Evolutionary conservation across 495 filamentous ascomycete species (phyloP).

Genomic region (Pseudevernia furfuracea): DNA sequence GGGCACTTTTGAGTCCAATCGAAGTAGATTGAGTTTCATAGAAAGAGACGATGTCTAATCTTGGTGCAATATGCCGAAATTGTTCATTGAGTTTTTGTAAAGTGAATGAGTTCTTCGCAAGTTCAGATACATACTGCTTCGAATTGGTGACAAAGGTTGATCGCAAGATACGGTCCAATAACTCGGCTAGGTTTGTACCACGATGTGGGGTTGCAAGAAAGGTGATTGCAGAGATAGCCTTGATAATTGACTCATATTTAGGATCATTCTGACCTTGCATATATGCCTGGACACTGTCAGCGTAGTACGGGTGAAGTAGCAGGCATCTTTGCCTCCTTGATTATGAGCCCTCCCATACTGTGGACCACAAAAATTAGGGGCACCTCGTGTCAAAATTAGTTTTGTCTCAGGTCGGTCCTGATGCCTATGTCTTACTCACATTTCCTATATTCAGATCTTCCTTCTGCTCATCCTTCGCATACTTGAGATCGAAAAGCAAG

Average conservation of each 20-base stretch:
- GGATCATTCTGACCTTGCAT: conserved; percentile 29
- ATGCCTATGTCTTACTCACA: conserved; percentile 12
- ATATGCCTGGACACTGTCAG: conserved; percentile 25
- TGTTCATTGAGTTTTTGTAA: conserved; percentile 41
- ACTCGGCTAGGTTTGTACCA: conserved; percentile 37
- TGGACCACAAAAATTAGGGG: conserved; percentile 33
- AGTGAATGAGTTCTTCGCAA: conserved; percentile 30
- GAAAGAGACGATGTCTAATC: conserved; percentile 37
- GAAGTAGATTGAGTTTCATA: conserved; percentile 40
- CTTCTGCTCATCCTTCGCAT: conserved; percentile 27
- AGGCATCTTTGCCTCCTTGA: conserved; percentile 22
- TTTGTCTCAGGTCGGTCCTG: no score
- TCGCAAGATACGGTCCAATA: conserved; percentile 30
- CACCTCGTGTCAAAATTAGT: conserved; percentile 7
- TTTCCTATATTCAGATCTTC: conserved; percentile 24
- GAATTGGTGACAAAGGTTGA: conserved; percentile 24
- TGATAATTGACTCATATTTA: conserved; percentile 33
- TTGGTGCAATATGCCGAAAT: conserved; percentile 37
- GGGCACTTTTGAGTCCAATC: conserved; percentile 11
- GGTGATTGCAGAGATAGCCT: conserved; percentile 32
- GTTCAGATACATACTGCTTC: conserved; percentile 39
- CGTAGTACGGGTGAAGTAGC: not conserved
- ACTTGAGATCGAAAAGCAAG: conserved; percentile 32
- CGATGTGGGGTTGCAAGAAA: conserved; percentile 46
- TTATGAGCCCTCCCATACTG: conserved; percentile 28